A percentile compares a stretch with the other conserved stretches of the same genome.
Evolutionary conservation across 1,284 basidiomycete species (phyloP).

Genomic region (Rhodotorula glutinis): DNA sequence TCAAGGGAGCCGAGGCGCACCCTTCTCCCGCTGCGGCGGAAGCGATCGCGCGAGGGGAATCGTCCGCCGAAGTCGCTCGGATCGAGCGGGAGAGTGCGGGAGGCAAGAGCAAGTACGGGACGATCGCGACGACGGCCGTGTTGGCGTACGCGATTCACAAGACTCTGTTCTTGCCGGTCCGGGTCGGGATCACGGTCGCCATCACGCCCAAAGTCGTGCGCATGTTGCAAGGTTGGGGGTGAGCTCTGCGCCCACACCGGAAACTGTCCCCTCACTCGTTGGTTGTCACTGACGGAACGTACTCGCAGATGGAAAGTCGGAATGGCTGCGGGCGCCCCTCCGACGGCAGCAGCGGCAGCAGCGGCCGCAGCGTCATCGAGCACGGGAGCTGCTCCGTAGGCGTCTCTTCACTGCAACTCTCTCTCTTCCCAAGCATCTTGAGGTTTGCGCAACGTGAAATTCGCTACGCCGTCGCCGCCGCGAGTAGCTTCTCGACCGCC

Average conservation of each 20-base stretch:
- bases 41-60: neutral
- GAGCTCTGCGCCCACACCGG: neutral
- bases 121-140: conserved; percentile 84
- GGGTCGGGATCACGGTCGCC: conserved; percentile 74
- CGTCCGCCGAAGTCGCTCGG: neutral
- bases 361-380: conserved; percentile 3
- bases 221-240: conserved; percentile 33
- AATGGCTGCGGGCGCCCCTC: conserved; percentile 2
- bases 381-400: neutral
- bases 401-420: neutral
- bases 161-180: conserved; percentile 82
- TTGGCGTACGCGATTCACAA: conserved; percentile 96
- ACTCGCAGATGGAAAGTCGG: conserved; percentile 31
- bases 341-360: conserved; percentile 1
- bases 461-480: neutral
- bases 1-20: conserved; percentile 16
- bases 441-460: too few species aligned
- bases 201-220: conserved; percentile 34
- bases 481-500: conserved; percentile 39
- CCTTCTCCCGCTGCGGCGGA: conserved; percentile 3
- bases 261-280: neutral
- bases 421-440: too few species aligned
- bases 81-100: neutral
- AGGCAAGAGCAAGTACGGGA: conserved; percentile 40
- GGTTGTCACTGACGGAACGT: neutral